Evolutionary conservation across 192 early-diverging fungal species (phyloP), one percentile per base, ranked within the genome.

Genomic region (Chytriomyces sp.): DNA sequence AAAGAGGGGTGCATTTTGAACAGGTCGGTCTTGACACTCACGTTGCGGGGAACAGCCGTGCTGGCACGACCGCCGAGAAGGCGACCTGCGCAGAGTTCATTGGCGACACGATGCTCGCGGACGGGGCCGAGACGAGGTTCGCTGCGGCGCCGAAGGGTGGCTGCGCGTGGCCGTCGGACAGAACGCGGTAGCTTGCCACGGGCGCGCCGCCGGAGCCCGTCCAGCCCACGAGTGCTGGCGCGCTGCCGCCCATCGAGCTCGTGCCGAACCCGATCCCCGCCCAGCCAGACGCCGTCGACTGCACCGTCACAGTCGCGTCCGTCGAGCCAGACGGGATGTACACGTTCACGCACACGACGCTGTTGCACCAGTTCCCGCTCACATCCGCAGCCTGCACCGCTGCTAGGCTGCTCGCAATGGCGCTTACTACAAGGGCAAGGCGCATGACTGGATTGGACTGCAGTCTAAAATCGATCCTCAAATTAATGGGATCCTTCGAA

Each of bases 141-240:
- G 32, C 33, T 28, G 36, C 17, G n/a, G 32, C 7, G 25, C 36
- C 38, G 34, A 58, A 17, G 19, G 5, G 1, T 0, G 80, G 80
- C 26, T 52, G 5, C n/a, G 32, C 14, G 40, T 68, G 36, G 7
- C 66, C 64, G 0, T 36, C 53, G n/a, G n/a, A n/a, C 12, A 59
- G 25, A 5, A 33, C 70, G 19, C 80, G 76, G 34, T 56, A 67
- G 22, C 64, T 36, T 17, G 79, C 26, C 14, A 65, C 56, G 56
- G 41, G 8, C 19, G 39, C 31, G 64, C 37, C 17, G 38, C 53
- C 17, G 64, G 64, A 5, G 71, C 65, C 31, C 12, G 59, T 78
- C 78, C 56, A 38, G 55, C 68, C 69, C 78, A 19, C 59, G 71
- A 30, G 72, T 36, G 25, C 58, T 19, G 57, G 75, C 59, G 39